Percentiles rank a stretch among this genome's conserved stretches.
phyloP scores from a whole-genome alignment of 352 stramenopile species.

The Halophytophthora polymorphica region DNA sequence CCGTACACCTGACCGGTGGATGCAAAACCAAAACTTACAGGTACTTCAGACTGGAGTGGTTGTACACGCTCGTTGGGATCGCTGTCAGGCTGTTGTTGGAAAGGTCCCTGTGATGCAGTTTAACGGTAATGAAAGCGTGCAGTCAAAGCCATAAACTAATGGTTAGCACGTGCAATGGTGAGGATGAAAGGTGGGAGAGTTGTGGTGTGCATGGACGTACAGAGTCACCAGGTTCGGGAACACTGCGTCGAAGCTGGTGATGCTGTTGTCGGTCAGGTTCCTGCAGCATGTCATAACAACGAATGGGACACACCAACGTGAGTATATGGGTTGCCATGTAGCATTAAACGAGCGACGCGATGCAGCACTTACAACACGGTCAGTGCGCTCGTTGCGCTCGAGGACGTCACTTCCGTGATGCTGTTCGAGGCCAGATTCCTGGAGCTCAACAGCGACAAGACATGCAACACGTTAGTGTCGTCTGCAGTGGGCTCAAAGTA shows the following conservation, averaged over 20 bases:
- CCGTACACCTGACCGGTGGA: too few relatives aligned
- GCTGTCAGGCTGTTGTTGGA: constrained; percentile 17
- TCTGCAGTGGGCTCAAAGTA: background rate
- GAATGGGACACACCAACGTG: background rate
- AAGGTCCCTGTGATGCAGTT: constrained; percentile 16
- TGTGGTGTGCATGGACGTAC: constrained; percentile 18
- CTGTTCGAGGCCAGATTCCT: constrained; percentile 22
- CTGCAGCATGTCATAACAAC: constrained; percentile 2
- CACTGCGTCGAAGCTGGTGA: constrained; percentile 34
- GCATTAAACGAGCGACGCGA: background rate
- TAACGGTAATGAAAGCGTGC: background rate
- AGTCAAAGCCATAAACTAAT: background rate
- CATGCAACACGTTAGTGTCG: background rate
- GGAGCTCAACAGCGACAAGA: background rate
- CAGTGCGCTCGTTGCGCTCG: constrained; percentile 10
- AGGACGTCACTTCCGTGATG: constrained; percentile 11
- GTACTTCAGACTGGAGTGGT: constrained; percentile 16
- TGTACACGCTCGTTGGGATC: constrained; percentile 18
- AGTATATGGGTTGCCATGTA: background rate
- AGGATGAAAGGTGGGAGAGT: too few relatives aligned
- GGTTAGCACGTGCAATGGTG: too few relatives aligned
- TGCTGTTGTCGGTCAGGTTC: constrained; percentile 18
- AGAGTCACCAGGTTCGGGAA: constrained; percentile 46
- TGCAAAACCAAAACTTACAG: constrained; percentile 24
- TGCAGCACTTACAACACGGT: constrained; percentile 12